phyloP scores from a whole-genome alignment of 116 monocot genomes.

The Phalaenopsis hybrid region DNA sequence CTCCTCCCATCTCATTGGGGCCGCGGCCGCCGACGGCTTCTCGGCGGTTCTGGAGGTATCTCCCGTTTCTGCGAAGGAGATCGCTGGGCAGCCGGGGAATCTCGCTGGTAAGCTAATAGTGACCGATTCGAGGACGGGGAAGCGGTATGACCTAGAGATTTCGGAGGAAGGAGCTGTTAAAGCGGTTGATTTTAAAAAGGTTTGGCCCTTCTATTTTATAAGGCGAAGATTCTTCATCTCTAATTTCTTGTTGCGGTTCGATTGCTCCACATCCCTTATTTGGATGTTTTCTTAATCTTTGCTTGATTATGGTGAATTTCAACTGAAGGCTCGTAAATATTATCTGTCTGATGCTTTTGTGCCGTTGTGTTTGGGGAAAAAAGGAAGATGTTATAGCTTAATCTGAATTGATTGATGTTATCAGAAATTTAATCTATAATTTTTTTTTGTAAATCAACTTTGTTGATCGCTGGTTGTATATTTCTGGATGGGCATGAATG shows the following conservation, averaged over 20 bases:
- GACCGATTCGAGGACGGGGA: constrained; percentile 70
- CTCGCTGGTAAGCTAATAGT: constrained; percentile 49
- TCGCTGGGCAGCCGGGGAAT: constrained; percentile 15
- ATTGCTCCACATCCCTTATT: not conserved
- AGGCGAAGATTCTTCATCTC: not conserved
- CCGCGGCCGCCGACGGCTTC: not conserved
- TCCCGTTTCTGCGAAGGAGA: constrained; percentile 32
- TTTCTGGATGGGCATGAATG: no score
- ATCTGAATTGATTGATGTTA: not conserved
- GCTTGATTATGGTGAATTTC: constrained; percentile 1
- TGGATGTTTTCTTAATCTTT: not conserved
- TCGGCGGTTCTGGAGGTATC: constrained; percentile 28
- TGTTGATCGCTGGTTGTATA: not conserved
- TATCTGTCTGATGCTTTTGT: not conserved
- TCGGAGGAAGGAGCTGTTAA: constrained; percentile 75
- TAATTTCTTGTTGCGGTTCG: not conserved
- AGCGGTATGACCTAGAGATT: constrained; percentile 53
- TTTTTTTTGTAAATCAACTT: not conserved
- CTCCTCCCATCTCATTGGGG: constrained; percentile 43
- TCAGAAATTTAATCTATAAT: not conserved
- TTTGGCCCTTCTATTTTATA: not conserved
- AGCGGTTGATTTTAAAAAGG: constrained; percentile 82
- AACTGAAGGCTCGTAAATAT: not conserved
- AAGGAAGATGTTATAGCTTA: not conserved
- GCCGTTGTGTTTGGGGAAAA: not conserved